Evolutionary conservation across 2,329 filamentous ascomycete genomes (phyloP).

Genomic region (Claviceps pusilla): DNA sequence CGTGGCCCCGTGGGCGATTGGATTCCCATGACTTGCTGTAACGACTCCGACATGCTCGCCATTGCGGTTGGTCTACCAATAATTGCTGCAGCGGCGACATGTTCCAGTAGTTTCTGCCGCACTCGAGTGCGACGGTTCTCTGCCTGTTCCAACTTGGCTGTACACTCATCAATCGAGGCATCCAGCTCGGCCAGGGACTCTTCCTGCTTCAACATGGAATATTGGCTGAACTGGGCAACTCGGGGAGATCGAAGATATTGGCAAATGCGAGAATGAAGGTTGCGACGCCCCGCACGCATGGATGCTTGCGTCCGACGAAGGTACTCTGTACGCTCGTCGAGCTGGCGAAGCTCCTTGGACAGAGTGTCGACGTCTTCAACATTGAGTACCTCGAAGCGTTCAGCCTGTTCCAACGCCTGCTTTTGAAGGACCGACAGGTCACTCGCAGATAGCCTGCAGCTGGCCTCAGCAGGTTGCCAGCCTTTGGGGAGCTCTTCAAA

Average conservation of each 20-base stretch:
- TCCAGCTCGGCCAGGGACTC: conserved; percentile 66
- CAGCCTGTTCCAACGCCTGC: conserved; percentile 47
- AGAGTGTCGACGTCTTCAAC: conserved; percentile 49
- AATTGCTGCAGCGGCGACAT: conserved; percentile 57
- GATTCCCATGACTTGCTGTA: conserved; percentile 27
- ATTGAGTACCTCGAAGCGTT: conserved; percentile 49
- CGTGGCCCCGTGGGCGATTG: conserved; percentile 20
- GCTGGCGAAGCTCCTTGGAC: conserved; percentile 56
- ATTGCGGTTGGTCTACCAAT: conserved; percentile 19
- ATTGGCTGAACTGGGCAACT: conserved; percentile 55
- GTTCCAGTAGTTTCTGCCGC: conserved; percentile 66
- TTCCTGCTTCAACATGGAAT: conserved; percentile 65
- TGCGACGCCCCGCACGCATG: conserved; percentile 59
- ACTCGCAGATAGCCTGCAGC: conserved; percentile 27
- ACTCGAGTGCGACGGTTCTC: conserved; percentile 64
- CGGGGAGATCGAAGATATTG: conserved; percentile 59
- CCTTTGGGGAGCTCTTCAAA: conserved; percentile 49
- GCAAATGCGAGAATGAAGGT: conserved; percentile 63
- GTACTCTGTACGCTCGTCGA: conserved; percentile 69
- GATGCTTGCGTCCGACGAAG: conserved; percentile 63
- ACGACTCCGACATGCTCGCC: conserved; percentile 20
- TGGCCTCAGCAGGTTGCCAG: conserved; percentile 37
- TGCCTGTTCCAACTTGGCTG: conserved; percentile 62
- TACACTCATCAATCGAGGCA: conserved; percentile 66
- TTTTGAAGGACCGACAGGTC: conserved; percentile 39